Conservation (phyloP, 78 protist genomes). For the Paratrimastix pyriformis region DNA sequence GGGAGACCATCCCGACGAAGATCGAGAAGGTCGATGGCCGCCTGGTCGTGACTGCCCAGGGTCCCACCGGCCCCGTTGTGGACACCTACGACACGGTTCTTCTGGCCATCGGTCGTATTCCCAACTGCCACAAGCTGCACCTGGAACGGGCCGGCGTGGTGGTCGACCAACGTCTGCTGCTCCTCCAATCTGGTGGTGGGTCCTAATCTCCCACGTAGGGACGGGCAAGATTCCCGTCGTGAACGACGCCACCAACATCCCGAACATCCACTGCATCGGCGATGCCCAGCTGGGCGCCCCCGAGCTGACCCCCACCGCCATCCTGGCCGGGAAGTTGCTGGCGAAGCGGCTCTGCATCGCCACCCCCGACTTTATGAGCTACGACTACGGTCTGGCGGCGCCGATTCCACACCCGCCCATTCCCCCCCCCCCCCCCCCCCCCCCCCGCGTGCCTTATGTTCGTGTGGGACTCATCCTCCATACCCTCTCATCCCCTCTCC, state of each 20-base stretch:
- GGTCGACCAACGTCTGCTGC: no score
- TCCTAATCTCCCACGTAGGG: no score
- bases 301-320: constrained; percentile 92
- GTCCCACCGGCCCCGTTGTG: constrained; percentile 7
- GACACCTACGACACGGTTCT: constrained; percentile 75
- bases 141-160: constrained; percentile 50
- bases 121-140: constrained; percentile 38
- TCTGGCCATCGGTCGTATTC: constrained; percentile 71
- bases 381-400: not conserved
- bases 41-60: not conserved
- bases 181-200: no score
- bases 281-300: constrained; percentile 40
- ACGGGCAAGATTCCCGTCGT: constrained; percentile 42
- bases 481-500: no score
- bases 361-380: constrained; percentile 32
- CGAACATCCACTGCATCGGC: constrained; percentile 70
- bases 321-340: constrained; percentile 60
- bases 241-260: constrained; percentile 62
- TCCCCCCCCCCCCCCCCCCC: no score
- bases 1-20: constrained; percentile 32
- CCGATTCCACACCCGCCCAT: no score
- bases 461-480: constrained; percentile 7
- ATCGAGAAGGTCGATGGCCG: not conserved
- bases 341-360: constrained; percentile 61
- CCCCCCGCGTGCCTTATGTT: no score